Conservation (phyloP, 2,329 filamentous ascomycete genomes). For the Trichoderma oligosporum region DNA sequence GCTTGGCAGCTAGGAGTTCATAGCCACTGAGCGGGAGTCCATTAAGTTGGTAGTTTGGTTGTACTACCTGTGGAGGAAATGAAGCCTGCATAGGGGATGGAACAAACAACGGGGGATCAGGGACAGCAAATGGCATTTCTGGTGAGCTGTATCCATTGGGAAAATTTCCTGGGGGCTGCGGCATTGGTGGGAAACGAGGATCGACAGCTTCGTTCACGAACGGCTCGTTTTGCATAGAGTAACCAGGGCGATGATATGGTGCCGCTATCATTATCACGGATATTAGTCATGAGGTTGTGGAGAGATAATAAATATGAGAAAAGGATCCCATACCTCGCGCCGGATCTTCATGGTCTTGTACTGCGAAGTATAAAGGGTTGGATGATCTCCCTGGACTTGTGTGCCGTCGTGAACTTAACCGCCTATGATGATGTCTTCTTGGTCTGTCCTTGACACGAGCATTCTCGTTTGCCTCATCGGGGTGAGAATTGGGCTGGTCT, state of each 20-base stretch:
- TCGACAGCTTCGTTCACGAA: background rate
- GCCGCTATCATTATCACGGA: background rate
- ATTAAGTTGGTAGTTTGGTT: constrained; percentile 20
- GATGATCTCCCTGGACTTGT: constrained; percentile 18
- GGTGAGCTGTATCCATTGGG: constrained; percentile 13
- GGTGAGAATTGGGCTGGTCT: background rate
- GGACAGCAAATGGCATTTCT: constrained; percentile 1
- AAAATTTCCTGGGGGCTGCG: background rate
- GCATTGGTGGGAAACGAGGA: constrained; percentile 1
- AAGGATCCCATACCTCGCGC: background rate
- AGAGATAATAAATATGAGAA: background rate
- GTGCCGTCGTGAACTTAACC: constrained; percentile 15
- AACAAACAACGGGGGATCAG: background rate
- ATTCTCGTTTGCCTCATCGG: background rate
- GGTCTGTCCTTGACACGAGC: background rate
- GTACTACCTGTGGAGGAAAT: background rate
- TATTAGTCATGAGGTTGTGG: background rate
- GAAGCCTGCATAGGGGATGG: constrained; percentile 6
- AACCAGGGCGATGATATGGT: background rate
- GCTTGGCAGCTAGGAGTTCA: constrained; percentile 56
- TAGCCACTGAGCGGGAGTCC: constrained; percentile 55
- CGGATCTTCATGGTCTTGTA: constrained; percentile 1
- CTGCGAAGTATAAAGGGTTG: constrained; percentile 20
- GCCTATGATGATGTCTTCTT: background rate
- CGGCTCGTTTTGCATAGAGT: background rate